Percentiles rank a stretch among this genome's conserved stretches.
Evolutionary conservation across 768 basidiomycete genomes (phyloP).

Genomic region (Sporobolomyces roseus): DNA sequence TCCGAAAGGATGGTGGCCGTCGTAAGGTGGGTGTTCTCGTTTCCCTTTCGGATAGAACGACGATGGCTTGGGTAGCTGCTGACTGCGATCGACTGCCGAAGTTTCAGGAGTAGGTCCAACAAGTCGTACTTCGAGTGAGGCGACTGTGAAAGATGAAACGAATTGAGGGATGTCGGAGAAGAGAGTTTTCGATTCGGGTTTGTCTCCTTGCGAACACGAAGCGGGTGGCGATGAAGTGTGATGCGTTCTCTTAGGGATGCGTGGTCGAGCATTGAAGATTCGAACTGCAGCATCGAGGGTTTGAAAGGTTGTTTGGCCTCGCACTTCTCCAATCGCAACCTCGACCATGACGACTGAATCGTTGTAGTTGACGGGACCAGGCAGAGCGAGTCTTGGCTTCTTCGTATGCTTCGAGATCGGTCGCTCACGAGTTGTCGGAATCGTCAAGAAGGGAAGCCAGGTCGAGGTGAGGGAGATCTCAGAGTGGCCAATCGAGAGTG

Average conservation of each 20-base stretch:
- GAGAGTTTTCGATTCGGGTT: not conserved
- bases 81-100: not conserved
- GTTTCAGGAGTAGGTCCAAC: not conserved
- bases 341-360: conserved; percentile 25
- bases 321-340: conserved; percentile 18
- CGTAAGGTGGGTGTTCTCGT: not conserved
- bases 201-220: no score
- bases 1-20: conserved; percentile 12
- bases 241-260: not conserved
- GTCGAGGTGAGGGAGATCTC: conserved; percentile 32
- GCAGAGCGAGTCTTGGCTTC: not conserved
- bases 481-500: conserved; percentile 31
- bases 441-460: conserved; percentile 22
- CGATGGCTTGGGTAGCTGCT: not conserved
- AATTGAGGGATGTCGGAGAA: conserved; percentile 25
- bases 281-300: conserved; percentile 29
- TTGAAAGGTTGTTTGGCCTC: conserved; percentile 33
- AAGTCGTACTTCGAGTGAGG: conserved; percentile 25
- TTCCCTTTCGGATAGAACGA: conserved; percentile 10
- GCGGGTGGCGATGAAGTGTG: not conserved
- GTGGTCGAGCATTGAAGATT: conserved; percentile 31
- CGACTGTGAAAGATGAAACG: conserved; percentile 4
- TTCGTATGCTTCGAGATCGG: not conserved
- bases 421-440: not conserved
- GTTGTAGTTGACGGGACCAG: conserved; percentile 21